These are phyloP conservation scores for Aspergillus neoniger DNA, from an alignment of 2,329 filamentous ascomycete species.

Conservation along the genomic window DNA sequence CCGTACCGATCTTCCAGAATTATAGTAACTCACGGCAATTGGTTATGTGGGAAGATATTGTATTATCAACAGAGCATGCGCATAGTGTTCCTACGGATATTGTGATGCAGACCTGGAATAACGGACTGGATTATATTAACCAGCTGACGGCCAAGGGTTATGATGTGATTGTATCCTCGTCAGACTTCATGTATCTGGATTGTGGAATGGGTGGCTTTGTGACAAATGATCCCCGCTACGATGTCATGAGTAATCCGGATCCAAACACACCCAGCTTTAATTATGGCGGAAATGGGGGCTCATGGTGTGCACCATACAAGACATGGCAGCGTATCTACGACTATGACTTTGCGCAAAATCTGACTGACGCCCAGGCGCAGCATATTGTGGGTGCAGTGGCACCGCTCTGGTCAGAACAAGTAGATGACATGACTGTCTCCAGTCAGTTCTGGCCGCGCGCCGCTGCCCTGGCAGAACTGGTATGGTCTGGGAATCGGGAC, in stretches of 20 bases:
- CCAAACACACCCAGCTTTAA: conserved; percentile 53
- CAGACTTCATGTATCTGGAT: conserved; percentile 60
- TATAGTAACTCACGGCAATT: conserved; percentile 50
- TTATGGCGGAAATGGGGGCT: conserved; percentile 55
- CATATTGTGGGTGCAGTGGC: conserved; percentile 55
- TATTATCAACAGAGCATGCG: conserved; percentile 49
- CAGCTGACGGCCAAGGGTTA: conserved; percentile 55
- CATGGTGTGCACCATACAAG: conserved; percentile 62
- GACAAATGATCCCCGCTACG: conserved; percentile 59
- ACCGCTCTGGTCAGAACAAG: conserved; percentile 58
- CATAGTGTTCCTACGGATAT: conserved; percentile 53
- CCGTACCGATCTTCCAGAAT: conserved; percentile 53
- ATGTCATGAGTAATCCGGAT: conserved; percentile 56
- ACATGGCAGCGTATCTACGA: conserved; percentile 63
- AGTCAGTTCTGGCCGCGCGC: conserved; percentile 59
- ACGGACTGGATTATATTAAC: conserved; percentile 53
- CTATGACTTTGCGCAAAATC: conserved; percentile 56
- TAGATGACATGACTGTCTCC: conserved; percentile 55
- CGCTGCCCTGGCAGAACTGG: conserved; percentile 57
- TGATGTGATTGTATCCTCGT: conserved; percentile 58
- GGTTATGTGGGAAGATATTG: conserved; percentile 61
- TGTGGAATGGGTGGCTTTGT: conserved; percentile 58
- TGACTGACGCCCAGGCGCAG: conserved; percentile 49
- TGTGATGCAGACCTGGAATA: conserved; percentile 59
- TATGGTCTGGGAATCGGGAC: conserved; percentile 59